Base-by-base conservation (phyloP, 1,139 yeast species). In the Geotrichum aggregatum region DNA sequence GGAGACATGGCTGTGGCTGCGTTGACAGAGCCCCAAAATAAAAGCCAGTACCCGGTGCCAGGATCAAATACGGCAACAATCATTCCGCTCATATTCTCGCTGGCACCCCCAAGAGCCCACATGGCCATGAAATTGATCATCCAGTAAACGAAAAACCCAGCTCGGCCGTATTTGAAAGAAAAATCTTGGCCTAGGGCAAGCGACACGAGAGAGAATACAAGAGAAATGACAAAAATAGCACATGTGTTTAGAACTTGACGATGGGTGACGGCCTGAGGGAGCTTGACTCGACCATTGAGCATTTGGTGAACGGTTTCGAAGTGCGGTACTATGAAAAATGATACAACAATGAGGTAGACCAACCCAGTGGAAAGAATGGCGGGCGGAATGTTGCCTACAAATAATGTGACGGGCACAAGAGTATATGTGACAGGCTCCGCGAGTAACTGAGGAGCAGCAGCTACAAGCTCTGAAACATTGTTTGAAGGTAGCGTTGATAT, bases 331-430 rank as follows among this genome's bases (percentile, higher is more conserved):
- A 79, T 80, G 69, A 78, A 76, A 58, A 79, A 75, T 1, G 95
- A 81, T 52, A 86, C 69, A 66, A 87, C 82, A 59, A 87, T 77
- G 65, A 84, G 73, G 67, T 80, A 87, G 66, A 87, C 84, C 54
- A 84, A 73, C 48, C 95, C 95, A 58, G 86, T 83, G 65, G 84
- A 87, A 4, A 80, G 67, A 1, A 91, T 87, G 0, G 87, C 88
- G 19, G 76, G 60, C 22, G 83, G 64, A 2, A 77, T 80, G 1
- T 78, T 70, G 59, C 79, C 72, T 1, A 68, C 67, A 54, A 69
- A 74, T 1, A 87, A 86, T 24, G 76, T 72, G 49, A 73, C 66
- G 50, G 36, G 49, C 40, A 54, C 47, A 62, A 68, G 2, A 59
- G 44, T 56, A 80, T 75, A 21, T 1, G 59, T 58, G 2, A 79